Conservation (phyloP, 2,329 filamentous ascomycete genomes). For the Pezizomycotina sp. region DNA sequence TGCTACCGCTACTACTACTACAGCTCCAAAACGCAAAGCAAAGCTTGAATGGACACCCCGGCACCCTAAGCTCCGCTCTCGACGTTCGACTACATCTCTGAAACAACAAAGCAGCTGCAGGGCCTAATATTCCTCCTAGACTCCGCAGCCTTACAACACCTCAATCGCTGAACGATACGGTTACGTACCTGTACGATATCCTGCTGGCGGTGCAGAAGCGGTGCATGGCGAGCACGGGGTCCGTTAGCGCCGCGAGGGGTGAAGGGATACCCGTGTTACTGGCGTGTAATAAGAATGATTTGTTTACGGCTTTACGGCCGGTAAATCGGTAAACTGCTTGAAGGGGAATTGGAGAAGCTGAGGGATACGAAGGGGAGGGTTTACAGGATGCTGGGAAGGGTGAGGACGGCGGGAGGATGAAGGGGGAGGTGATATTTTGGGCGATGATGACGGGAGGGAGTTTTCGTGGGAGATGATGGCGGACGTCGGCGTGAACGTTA, state of each 20-base stretch:
- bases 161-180: constrained; percentile 42
- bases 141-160: constrained; percentile 37
- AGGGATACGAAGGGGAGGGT: constrained; percentile 58
- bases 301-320: constrained; percentile 76
- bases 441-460: constrained; percentile 33
- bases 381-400: constrained; percentile 67
- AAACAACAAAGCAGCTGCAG: constrained; percentile 31
- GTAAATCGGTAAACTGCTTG: constrained; percentile 59
- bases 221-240: constrained; percentile 38
- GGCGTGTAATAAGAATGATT: constrained; percentile 85
- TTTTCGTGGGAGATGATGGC: constrained; percentile 12
- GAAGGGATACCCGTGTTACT: constrained; percentile 53
- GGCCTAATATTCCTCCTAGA: constrained; percentile 84
- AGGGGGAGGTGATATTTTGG: constrained; percentile 72
- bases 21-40: no score
- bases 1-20: no score
- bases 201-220: constrained; percentile 69
- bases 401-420: constrained; percentile 42
- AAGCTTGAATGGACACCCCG: constrained; percentile 59
- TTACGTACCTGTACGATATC: constrained; percentile 74
- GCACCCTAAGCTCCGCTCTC: constrained; percentile 84
- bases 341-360: constrained; percentile 65
- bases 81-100: constrained; percentile 39
- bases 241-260: constrained; percentile 40
- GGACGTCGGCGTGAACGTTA: constrained; percentile 13